A percentile compares a stretch with the other conserved stretches of the same genome.
phyloP scores from a whole-genome alignment of 164 flowering plant species.

The Vitis cinerea region DNA sequence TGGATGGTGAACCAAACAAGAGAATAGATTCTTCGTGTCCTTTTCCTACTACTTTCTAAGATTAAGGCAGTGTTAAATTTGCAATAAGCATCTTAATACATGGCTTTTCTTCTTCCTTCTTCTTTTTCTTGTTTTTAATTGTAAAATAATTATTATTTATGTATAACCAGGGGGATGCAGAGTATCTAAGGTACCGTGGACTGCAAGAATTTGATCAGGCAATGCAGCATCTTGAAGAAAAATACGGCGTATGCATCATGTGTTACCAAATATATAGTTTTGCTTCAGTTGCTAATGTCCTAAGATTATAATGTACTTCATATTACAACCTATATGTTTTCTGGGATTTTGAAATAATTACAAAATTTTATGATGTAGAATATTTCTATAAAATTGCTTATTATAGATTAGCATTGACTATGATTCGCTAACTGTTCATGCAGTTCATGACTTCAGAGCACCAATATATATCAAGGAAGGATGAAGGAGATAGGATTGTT shows the following conservation, averaged over 20 bases:
- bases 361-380: neutral
- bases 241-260: constrained; percentile 60
- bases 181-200: constrained; percentile 78
- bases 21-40: no score
- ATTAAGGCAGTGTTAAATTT: no score
- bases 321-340: no score
- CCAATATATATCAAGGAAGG: constrained; percentile 82
- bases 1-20: no score
- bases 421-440: constrained; percentile 11
- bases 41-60: no score
- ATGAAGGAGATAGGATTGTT: constrained; percentile 81
- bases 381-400: no score
- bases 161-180: constrained; percentile 82
- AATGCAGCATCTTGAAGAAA: constrained; percentile 93
- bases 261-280: neutral
- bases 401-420: no score
- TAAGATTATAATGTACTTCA: no score
- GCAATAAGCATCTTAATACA: neutral
- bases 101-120: neutral
- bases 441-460: constrained; percentile 97
- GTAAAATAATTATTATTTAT: neutral
- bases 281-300: neutral
- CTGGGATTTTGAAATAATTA: neutral
- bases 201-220: constrained; percentile 98
- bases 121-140: no score